phyloP scores from a whole-genome alignment of 2,329 filamentous ascomycete genomes.

The Aspergillus sp. region DNA sequence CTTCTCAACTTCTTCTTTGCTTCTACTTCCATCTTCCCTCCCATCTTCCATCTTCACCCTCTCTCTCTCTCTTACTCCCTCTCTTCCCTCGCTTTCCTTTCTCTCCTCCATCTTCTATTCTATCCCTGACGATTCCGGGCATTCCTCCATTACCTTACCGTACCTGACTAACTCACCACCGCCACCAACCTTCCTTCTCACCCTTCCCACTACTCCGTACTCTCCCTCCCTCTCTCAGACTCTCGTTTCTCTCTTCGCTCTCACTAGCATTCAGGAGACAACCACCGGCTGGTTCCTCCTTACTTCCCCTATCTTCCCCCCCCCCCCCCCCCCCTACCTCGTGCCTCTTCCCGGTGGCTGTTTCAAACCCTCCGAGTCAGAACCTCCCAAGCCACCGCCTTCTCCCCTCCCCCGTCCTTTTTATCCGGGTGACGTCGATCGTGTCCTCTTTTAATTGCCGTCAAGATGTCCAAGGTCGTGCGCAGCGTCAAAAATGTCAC shows the following conservation, averaged over 20 bases:
- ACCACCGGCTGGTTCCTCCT: not conserved
- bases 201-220: not conserved
- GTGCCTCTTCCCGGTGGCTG: constrained; percentile 4
- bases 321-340: no score
- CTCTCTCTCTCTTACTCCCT: not conserved
- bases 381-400: not conserved
- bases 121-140: not conserved
- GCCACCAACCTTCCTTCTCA: not conserved
- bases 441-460: constrained; percentile 10
- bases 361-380: not conserved
- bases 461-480: constrained; percentile 88
- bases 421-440: not conserved
- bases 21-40: not conserved
- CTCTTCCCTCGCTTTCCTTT: not conserved
- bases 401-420: not conserved
- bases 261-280: not conserved
- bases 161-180: not conserved
- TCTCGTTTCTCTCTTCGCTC: not conserved
- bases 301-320: not conserved
- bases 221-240: not conserved
- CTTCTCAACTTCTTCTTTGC: not conserved
- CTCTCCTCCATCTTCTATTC: not conserved
- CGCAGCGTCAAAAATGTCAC: constrained; percentile 99
- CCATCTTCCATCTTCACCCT: not conserved
- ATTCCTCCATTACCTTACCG: not conserved